Base-by-base conservation (phyloP, 2,329 filamentous ascomycete genomes). In the Aureobasidium namibiae region DNA sequence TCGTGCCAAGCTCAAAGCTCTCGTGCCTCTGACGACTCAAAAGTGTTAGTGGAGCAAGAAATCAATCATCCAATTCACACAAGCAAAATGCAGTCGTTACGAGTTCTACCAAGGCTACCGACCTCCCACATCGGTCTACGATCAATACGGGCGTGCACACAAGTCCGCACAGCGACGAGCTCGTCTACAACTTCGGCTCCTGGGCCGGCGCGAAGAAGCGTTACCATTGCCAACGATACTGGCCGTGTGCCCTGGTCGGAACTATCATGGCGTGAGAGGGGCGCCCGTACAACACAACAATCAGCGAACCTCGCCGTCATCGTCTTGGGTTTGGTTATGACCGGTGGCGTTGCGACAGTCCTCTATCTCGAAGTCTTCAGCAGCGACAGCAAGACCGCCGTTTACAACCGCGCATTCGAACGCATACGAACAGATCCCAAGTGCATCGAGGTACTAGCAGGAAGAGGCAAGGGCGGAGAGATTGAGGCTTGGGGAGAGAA, bases 391-490 rank as follows among this genome's bases (percentile, higher is more conserved):
- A 92, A 90, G 73, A 92, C 88, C 16, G 83, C 85, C 60, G 85
- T 94, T 70, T 96, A 95, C 80, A 95, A 95, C 75, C 86, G 88
- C 63, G 89, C 90, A 0, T 88, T 95, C 49, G 83, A 89, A 68
- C 84, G 85, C 62, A 85, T 97, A 70, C 89, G 87, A 70, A 80
- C 81, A 56, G 88, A 95, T 68, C 72, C 81, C 0, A 79, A 83
- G 60, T 95, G 89, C 69, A 77, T 85, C 29, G 83, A 87, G 60
- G 71, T 95, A 7, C 81, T 97, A 1, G 91, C 91, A 14, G 85
- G 90, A 16, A 34, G 49, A 56, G 56, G 58, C 29, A 46, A 53
- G 38, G 61, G 56, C 11, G 42, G 67, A 31, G 82, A 91, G 69
- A 92, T 97, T 60, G 80, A 78, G 23, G 90, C 91, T 0, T 89